These are phyloP conservation scores for Diaporthe vaccinii DNA, from an alignment of 2,329 filamentous ascomycete genomes.

Conservation along the genomic window DNA sequence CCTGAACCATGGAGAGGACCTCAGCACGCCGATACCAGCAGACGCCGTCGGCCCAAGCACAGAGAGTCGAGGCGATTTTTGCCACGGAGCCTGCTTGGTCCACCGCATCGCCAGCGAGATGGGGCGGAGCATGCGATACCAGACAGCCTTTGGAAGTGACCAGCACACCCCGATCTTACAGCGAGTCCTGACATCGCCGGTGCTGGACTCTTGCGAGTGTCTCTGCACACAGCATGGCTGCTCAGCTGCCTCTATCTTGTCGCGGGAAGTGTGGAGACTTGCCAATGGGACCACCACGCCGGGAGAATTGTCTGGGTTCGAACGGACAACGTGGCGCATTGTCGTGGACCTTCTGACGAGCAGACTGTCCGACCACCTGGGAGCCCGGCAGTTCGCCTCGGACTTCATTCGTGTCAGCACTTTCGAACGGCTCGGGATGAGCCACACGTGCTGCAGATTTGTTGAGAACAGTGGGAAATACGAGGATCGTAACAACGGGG, in stretches of 20 bases:
- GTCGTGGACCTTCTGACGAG: not conserved
- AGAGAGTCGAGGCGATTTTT: not conserved
- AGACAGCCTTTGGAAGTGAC: not conserved
- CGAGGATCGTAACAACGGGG: not conserved
- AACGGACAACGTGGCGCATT: not conserved
- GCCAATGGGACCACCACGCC: not conserved
- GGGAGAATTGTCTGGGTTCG: not conserved
- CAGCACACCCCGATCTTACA: not conserved
- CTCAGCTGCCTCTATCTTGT: not conserved
- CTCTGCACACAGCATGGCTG: not conserved
- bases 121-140: slow-evolving; percentile 2
- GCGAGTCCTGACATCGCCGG: not conserved
- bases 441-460: slow-evolving; percentile 16
- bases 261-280: not conserved
- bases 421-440: slow-evolving; percentile 18
- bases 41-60: not conserved
- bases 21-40: not conserved
- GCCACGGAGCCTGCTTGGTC: not conserved
- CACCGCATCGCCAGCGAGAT: not conserved
- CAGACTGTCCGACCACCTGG: not conserved
- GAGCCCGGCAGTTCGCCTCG: not conserved
- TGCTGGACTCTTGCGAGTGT: not conserved
- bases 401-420: slow-evolving; percentile 12
- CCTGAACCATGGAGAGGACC: not conserved
- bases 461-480: not conserved